phyloP scores from a whole-genome alignment of 1,284 basidiomycete species.

The Amylostereum areolatum region DNA sequence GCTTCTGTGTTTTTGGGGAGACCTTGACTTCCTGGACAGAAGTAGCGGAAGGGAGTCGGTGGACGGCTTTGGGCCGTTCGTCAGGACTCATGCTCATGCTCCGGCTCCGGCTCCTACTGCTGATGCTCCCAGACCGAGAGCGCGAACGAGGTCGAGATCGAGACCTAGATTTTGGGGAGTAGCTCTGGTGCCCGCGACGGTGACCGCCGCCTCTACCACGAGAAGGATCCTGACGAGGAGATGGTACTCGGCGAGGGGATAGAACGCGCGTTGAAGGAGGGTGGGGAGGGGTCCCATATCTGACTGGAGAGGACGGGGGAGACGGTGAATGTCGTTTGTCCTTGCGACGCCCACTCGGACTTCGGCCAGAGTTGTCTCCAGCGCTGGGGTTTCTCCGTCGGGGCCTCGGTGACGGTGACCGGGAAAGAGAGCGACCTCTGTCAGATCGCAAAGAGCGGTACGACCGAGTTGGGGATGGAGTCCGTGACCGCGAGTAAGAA shows the following conservation, averaged over 20 bases:
- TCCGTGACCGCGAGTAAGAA: slow-evolving; percentile 43
- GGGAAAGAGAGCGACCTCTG: slow-evolving; percentile 55
- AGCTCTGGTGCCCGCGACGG: slow-evolving; percentile 13
- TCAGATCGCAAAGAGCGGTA: slow-evolving; percentile 60
- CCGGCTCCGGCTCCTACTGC: slow-evolving; percentile 27
- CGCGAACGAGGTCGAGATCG: slow-evolving; percentile 20
- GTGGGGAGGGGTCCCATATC: slow-evolving; percentile 9
- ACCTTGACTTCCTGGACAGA: slow-evolving; percentile 35
- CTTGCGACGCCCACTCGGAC: slow-evolving; percentile 22
- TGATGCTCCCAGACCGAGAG: slow-evolving; percentile 25
- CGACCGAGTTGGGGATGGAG: slow-evolving; percentile 56
- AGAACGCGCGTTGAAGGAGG: slow-evolving; percentile 13
- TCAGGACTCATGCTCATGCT: slow-evolving; percentile 39
- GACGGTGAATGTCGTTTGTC: slow-evolving; percentile 23
- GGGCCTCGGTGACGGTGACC: slow-evolving; percentile 51
- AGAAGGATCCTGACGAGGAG: slow-evolving; percentile 8
- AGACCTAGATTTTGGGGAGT: slow-evolving; percentile 17
- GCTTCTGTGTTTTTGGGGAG: slow-evolving; percentile 20
- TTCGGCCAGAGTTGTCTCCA: slow-evolving; percentile 23
- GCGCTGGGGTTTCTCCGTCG: slow-evolving; percentile 46
- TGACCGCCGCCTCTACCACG: slow-evolving; percentile 4
- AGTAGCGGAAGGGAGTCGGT: slow-evolving; percentile 53
- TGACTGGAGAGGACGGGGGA: slow-evolving; percentile 32
- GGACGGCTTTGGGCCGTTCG: slow-evolving; percentile 46
- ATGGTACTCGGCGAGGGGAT: neutral